Percentiles rank a stretch among this genome's conserved stretches.
phyloP scores from a whole-genome alignment of 2,329 filamentous ascomycete species.

The Biscogniauxia sp. region DNA sequence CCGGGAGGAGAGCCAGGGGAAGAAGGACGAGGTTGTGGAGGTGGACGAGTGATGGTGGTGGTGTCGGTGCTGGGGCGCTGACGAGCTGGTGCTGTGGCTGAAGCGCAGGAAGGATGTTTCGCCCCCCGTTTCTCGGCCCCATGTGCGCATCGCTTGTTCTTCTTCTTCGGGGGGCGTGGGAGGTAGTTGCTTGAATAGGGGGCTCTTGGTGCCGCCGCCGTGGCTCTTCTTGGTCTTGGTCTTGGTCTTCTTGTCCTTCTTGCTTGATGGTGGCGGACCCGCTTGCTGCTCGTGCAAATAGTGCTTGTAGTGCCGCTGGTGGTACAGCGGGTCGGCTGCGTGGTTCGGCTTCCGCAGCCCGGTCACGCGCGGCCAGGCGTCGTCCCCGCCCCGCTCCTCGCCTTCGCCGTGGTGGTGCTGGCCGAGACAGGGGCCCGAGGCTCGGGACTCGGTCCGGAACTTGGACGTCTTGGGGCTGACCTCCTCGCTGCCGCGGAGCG shows the following conservation, averaged over 20 bases:
- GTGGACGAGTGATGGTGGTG: neutral
- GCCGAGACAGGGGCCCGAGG: no score
- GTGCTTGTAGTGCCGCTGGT: neutral
- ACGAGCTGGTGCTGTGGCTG: neutral
- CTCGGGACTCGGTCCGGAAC: neutral
- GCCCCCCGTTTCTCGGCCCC: no score
- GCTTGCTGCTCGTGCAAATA: neutral
- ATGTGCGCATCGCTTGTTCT: no score
- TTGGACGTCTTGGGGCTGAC: neutral
- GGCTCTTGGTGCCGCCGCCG: no score
- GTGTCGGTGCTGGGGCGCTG: no score
- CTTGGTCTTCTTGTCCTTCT: neutral
- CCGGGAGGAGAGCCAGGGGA: neutral
- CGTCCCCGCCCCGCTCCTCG: neutral
- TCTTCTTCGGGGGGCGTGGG: no score
- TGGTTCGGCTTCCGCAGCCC: neutral
- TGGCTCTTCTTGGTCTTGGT: neutral
- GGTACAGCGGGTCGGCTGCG: neutral
- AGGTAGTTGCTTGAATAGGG: no score
- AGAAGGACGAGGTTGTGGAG: neutral
- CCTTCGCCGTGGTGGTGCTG: neutral
- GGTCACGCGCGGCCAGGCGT: neutral
- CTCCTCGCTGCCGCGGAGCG: neutral
- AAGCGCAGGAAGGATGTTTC: neutral
- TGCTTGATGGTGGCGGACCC: neutral